Evolutionary conservation across 768 basidiomycete species (phyloP).

Genomic region (Amanita rubescens): DNA sequence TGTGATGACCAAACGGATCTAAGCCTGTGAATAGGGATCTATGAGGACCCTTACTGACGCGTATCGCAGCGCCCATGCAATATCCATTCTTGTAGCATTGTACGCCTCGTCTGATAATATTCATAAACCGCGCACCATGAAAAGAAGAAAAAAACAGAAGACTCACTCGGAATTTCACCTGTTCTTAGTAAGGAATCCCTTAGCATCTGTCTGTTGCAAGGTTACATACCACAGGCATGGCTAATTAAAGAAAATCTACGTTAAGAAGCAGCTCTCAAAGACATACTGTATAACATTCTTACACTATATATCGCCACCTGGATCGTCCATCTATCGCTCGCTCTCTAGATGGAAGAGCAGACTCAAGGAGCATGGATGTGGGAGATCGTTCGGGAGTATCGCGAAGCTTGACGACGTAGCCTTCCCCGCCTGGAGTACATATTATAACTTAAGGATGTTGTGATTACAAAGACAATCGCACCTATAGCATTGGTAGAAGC

Average conservation of each 20-base stretch:
- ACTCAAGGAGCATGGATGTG: slow-evolving; percentile 69
- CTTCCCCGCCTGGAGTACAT: slow-evolving; percentile 53
- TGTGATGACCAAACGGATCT: slow-evolving; percentile 17
- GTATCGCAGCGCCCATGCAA: slow-evolving; percentile 58
- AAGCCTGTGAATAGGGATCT: neutral
- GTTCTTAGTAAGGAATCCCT: neutral
- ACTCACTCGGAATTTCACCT: slow-evolving; percentile 7
- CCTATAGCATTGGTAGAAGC: slow-evolving; percentile 65
- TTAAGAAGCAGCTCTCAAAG: neutral
- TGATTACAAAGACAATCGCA: slow-evolving; percentile 15
- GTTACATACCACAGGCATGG: slow-evolving; percentile 47
- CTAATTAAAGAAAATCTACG: slow-evolving; percentile 18
- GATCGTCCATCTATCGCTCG: slow-evolving; percentile 38
- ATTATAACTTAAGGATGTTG: neutral
- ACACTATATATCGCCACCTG: slow-evolving; percentile 78
- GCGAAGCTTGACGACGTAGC: slow-evolving; percentile 72
- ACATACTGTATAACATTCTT: slow-evolving; percentile 12
- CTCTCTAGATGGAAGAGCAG: slow-evolving; percentile 53
- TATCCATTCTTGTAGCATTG: slow-evolving; percentile 56
- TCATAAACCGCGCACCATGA: neutral
- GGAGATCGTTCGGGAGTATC: slow-evolving; percentile 64
- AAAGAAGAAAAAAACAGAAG: neutral
- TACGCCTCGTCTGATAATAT: slow-evolving; percentile 27
- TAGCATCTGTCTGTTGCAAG: neutral
- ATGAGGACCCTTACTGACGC: slow-evolving; percentile 32